Evolutionary conservation across 305 asterid species (phyloP).

Genomic region (Fraxinus platypoda): DNA sequence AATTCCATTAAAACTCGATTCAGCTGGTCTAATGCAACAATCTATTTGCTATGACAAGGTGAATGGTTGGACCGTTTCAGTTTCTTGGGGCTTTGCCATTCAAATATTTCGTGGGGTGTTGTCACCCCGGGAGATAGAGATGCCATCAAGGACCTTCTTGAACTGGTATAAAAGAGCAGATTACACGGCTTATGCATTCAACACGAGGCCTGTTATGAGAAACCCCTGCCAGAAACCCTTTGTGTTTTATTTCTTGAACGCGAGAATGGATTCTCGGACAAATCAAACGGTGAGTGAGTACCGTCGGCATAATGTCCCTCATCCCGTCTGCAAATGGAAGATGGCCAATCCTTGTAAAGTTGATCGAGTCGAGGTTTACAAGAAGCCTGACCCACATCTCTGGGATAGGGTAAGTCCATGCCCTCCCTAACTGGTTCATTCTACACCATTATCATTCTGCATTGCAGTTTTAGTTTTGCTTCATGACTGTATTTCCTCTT

Average conservation of each 20-base stretch:
- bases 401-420: constrained; percentile 28
- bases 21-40: constrained; percentile 67
- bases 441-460: not conserved
- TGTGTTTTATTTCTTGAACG: constrained; percentile 33
- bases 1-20: constrained; percentile 52
- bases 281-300: constrained; percentile 22
- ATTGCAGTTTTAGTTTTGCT: not conserved
- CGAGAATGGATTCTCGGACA: not conserved
- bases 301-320: constrained; percentile 7
- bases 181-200: constrained; percentile 56
- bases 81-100: constrained; percentile 70
- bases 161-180: constrained; percentile 70
- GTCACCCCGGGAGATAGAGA: constrained; percentile 65
- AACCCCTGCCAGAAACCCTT: constrained; percentile 63
- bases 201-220: constrained; percentile 61
- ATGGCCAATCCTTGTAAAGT: constrained; percentile 21
- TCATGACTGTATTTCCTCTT: not conserved
- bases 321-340: constrained; percentile 25
- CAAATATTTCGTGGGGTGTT: constrained; percentile 59
- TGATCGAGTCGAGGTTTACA: constrained; percentile 25
- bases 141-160: constrained; percentile 68
- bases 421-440: not conserved
- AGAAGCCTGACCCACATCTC: constrained; percentile 28
- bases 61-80: constrained; percentile 54
- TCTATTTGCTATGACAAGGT: constrained; percentile 61